Percentiles rank a stretch among this genome's conserved stretches.
Evolutionary conservation across 2,329 filamentous ascomycete genomes (phyloP).

Genomic region (Alternaria brassicae): DNA sequence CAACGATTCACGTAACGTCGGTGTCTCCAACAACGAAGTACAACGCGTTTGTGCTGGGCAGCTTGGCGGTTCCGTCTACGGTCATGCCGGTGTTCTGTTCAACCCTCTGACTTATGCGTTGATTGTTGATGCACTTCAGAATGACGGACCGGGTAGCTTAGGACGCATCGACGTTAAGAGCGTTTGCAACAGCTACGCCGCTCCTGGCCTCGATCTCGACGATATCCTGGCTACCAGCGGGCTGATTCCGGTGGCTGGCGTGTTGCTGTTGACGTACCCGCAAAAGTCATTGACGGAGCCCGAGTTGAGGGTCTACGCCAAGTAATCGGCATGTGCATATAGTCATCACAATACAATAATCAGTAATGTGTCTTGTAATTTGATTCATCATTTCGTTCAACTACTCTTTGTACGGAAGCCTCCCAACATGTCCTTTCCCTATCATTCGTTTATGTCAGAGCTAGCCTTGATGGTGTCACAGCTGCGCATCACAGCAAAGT

Average conservation of each 20-base stretch:
- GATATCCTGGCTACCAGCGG: slow-evolving; percentile 58
- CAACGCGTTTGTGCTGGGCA: slow-evolving; percentile 53
- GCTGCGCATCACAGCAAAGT: neutral
- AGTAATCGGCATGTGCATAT: neutral
- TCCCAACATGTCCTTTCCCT: neutral
- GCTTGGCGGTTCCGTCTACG: slow-evolving; percentile 56
- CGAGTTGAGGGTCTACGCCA: slow-evolving; percentile 52
- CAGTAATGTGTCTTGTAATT: neutral
- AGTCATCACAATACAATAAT: neutral
- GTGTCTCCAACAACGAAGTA: slow-evolving; percentile 60
- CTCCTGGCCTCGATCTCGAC: slow-evolving; percentile 51
- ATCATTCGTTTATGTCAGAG: neutral
- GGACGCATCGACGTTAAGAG: slow-evolving; percentile 49
- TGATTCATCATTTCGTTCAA: neutral
- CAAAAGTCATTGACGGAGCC: slow-evolving; percentile 52
- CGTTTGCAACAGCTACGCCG: slow-evolving; percentile 52
- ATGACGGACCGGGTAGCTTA: slow-evolving; percentile 55
- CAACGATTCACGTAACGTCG: slow-evolving; percentile 53
- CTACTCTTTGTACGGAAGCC: neutral
- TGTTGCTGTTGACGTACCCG: slow-evolving; percentile 33
- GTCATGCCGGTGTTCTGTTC: slow-evolving; percentile 60
- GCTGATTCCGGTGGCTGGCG: slow-evolving; percentile 51
- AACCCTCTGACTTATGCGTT: slow-evolving; percentile 57
- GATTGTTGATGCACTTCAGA: slow-evolving; percentile 57
- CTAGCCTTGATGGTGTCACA: neutral